Conservation (phyloP, 1,284 basidiomycete genomes). For the Volvariella surrecta region DNA sequence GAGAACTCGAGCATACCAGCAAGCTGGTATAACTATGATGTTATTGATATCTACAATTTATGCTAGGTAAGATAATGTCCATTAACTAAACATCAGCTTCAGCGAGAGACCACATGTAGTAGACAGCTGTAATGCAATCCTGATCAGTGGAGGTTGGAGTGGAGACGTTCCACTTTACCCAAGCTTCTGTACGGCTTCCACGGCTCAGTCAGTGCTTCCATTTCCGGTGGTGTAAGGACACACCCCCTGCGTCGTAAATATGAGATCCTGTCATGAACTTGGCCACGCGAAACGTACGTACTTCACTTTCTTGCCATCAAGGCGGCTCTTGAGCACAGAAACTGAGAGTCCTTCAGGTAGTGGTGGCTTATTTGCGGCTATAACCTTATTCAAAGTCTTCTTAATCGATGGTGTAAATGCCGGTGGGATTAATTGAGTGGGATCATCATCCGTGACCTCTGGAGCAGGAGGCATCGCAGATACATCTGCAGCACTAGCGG, state of each 20-base stretch:
- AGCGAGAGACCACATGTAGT: constrained; percentile 55
- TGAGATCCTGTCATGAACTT: constrained; percentile 2
- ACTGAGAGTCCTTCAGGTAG: constrained; percentile 59
- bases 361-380: constrained; percentile 22
- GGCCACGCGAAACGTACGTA: constrained; percentile 23
- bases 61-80: too few species aligned
- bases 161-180: constrained; percentile 32
- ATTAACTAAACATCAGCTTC: constrained; percentile 19
- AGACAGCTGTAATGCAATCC: constrained; percentile 33
- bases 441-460: constrained; percentile 15
- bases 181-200: constrained; percentile 81
- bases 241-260: constrained; percentile 45
- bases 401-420: constrained; percentile 63
- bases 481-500: constrained; percentile 8
- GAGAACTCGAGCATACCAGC: too few species aligned
- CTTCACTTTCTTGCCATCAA: constrained; percentile 80
- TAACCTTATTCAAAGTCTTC: constrained; percentile 34
- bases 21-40: too few species aligned
- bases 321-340: constrained; percentile 50
- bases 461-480: constrained; percentile 21
- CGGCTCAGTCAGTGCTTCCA: constrained; percentile 66
- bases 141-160: constrained; percentile 7
- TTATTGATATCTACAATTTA: too few species aligned
- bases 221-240: constrained; percentile 74
- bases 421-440: constrained; percentile 34